phyloP scores from a whole-genome alignment of 176 grass and related monocot species.

The Hordeum marinum region DNA sequence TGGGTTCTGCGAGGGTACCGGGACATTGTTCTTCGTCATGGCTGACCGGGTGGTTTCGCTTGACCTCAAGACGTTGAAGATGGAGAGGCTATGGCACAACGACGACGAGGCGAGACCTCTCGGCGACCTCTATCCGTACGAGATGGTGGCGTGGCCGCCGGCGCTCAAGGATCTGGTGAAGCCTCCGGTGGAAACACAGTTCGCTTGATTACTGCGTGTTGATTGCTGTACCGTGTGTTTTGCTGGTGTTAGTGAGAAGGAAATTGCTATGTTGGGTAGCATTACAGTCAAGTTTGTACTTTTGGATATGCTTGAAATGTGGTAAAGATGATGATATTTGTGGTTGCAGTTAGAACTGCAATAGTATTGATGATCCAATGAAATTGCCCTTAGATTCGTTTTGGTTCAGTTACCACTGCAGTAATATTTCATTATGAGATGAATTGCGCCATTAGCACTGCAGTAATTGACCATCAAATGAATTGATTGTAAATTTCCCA shows the following conservation, averaged over 20 bases:
- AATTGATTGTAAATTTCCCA: not conserved
- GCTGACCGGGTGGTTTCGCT: constrained; percentile 48
- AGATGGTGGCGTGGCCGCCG: constrained; percentile 64
- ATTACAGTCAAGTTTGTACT: not conserved
- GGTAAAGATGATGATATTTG: not conserved
- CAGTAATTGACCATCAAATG: not conserved
- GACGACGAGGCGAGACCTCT: constrained; percentile 21
- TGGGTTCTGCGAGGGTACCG: constrained; percentile 48
- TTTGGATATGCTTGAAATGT: not conserved
- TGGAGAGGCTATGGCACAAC: constrained; percentile 46
- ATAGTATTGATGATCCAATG: not conserved
- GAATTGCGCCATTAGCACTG: not conserved
- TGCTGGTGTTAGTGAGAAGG: not conserved
- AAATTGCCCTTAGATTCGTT: not conserved
- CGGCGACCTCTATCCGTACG: constrained; percentile 31
- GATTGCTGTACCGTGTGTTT: not conserved
- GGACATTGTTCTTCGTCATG: constrained; percentile 43
- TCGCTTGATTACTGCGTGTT: not conserved
- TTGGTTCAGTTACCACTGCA: not conserved
- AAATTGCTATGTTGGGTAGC: not conserved
- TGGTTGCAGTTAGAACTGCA: not conserved
- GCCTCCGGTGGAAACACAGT: not conserved
- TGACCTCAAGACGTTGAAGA: not conserved
- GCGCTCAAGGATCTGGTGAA: not conserved
- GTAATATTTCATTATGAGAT: not conserved